Base-by-base conservation (phyloP, 2,329 filamentous ascomycete species). In the Pyrenophora seminiperda region DNA sequence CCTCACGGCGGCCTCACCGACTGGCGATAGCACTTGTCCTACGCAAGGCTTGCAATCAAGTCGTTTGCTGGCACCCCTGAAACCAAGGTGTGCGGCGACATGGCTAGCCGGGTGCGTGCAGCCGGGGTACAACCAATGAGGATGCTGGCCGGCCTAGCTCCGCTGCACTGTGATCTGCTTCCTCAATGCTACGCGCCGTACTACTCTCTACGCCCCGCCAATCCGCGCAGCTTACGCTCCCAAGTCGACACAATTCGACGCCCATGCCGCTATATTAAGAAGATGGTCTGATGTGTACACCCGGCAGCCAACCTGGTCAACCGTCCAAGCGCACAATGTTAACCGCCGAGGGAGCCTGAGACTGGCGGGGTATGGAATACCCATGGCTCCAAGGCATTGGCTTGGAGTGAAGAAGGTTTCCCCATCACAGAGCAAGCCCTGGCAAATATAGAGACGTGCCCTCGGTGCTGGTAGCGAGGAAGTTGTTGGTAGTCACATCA, bases 391-490 rank as follows among this genome's bases (percentile, higher is more conserved):
- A 42, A 55, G 44, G 41, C 20, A 53, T 56, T 61, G 46, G 56
- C 42, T 53, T 61, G 56, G 56, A 53, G 62, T 60, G 58, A 63
- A 56, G 31, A 62, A 47, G 39, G 41, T 34, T 50, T 39, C 47
- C 49, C n/a, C n/a, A n/a, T n/a, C n/a, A n/a, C n/a, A n/a, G 52
- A 47, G 44, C 41, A 44, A 43, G 43, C 49, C 48, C 47, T n/a
- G n/a, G 64, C 59, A 65, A 71, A 70, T 73, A 72, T 72, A 72
- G 68, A 66, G 65, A 57, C 55, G 56, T 46, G 54, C 51, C 55
- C 45, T 58, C 53, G 53, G 50, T 50, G 54, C 62, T 56, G 52
- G 58, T 65, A 60, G 57, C 59, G 61, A 63, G 47, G n/a, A n/a
- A n/a, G n/a, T 50, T 62, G 59, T 53, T 58, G 48, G 54, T 59